Conservation (phyloP, 2,329 filamentous ascomycete species). For the Fusarium beomiforme region DNA sequence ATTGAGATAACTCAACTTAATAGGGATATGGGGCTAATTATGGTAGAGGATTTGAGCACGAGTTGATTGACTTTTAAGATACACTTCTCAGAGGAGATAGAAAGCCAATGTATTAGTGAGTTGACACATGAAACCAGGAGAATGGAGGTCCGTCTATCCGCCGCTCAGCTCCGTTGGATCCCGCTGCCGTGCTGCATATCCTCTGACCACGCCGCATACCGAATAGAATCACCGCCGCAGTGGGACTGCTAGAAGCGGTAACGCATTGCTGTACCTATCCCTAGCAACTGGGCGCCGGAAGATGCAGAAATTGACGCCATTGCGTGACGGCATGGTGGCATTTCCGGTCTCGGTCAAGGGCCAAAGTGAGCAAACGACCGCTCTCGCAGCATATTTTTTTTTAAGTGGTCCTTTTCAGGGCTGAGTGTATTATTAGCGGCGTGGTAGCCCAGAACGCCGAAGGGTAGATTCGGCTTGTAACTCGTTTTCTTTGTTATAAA, state of each 20-base stretch:
- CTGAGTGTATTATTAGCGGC: slow-evolving; percentile 28
- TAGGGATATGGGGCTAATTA: background rate
- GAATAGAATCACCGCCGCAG: slow-evolving; percentile 14
- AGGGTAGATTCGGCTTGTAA: slow-evolving; percentile 13
- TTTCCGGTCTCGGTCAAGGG: slow-evolving; percentile 35
- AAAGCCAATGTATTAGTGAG: background rate
- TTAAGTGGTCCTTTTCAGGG: slow-evolving; percentile 30
- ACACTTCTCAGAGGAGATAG: background rate
- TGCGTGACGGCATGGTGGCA: slow-evolving; percentile 43
- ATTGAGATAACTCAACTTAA: background rate
- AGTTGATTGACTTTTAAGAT: background rate
- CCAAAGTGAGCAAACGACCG: slow-evolving; percentile 8
- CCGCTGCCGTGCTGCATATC: slow-evolving; percentile 29
- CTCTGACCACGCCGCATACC: slow-evolving; percentile 17
- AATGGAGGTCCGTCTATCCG: slow-evolving; percentile 4
- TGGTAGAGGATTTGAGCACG: background rate
- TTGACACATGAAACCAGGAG: slow-evolving; percentile 1
- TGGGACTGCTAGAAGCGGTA: slow-evolving; percentile 44
- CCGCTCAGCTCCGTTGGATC: slow-evolving; percentile 27
- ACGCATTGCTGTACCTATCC: slow-evolving; percentile 1
- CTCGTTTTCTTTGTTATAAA: slow-evolving; percentile 8
- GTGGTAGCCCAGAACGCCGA: slow-evolving; percentile 17
- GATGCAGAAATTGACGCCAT: slow-evolving; percentile 43
- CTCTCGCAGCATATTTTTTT: slow-evolving; percentile 1
- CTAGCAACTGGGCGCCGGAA: slow-evolving; percentile 14